Conservation (phyloP, 208 protist species). For the Balamuthia mandrillaris region DNA sequence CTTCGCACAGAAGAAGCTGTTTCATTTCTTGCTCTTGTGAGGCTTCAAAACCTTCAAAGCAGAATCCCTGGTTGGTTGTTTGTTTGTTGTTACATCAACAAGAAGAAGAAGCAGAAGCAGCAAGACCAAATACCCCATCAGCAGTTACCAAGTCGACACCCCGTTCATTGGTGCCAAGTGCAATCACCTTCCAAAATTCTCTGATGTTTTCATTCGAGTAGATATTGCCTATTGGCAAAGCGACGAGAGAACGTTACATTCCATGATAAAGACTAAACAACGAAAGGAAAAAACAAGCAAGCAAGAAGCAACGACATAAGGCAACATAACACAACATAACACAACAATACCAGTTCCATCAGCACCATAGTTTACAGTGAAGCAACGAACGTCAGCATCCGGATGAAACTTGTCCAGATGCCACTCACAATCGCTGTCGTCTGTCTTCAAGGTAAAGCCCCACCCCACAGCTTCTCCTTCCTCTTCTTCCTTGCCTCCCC, state of each 20-base stretch:
- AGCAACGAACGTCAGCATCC: constrained; percentile 34
- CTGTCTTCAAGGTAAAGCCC: constrained; percentile 64
- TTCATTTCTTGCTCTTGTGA: constrained; percentile 61
- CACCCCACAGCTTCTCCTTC: constrained; percentile 54
- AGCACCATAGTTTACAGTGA: constrained; percentile 52
- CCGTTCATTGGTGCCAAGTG: constrained; percentile 3
- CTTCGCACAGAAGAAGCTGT: constrained; percentile 70
- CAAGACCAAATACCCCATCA: constrained; percentile 62
- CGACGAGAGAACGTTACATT: too few relatives aligned
- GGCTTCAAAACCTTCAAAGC: constrained; percentile 60
- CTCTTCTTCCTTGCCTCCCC: too few relatives aligned
- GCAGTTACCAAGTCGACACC: constrained; percentile 62
- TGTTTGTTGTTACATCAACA: too few relatives aligned
- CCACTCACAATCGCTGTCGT: constrained; percentile 64
- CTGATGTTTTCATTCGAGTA: constrained; percentile 55
- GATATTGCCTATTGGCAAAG: constrained; percentile 46
- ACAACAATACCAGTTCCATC: too few relatives aligned
- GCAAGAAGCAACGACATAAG: too few relatives aligned
- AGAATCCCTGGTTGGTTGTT: too few relatives aligned
- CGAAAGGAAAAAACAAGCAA: too few relatives aligned
- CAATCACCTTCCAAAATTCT: constrained; percentile 44
- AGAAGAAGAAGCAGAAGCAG: too few relatives aligned
- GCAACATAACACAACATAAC: too few relatives aligned
- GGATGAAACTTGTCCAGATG: constrained; percentile 50
- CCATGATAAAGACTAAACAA: too few relatives aligned